Evolutionary conservation across 805 yeast genomes (phyloP), one percentile per base, ranked within the genome.

Genomic region (Pichia phayaonensis): DNA sequence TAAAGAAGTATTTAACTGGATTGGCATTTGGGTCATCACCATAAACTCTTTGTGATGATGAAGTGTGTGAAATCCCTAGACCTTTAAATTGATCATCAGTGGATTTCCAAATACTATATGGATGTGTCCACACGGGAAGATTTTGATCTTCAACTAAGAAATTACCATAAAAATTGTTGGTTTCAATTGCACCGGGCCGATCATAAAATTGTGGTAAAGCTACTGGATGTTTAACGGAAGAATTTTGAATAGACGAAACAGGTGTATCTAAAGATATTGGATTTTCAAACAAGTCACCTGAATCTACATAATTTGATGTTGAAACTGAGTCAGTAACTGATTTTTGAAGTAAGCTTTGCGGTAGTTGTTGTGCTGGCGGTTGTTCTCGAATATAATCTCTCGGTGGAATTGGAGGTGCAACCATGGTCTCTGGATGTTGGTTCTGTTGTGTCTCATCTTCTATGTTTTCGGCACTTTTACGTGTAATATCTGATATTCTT

Each of bases 151-250:
- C 89, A 36, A 87, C 72, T 12, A 86, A 65, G 64, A 87, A 66
- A 65, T 87, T 87, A 38, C 85, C 83, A 63, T 82, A 87, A 60
- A 86, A 87, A 61, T 86, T 86, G 64, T 87, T 87, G 8, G 95
- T 86, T 53, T 83, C 83, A 27, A 83, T 72, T 13, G 70, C 68
- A 6, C 89, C 90, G 16, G 51, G 50, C 38, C 61, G 66, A 34
- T 54, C 51, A 31, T 66, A 69, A 48, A 75, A 80, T 51, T 69
- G 73, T 6, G 84, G 74, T 50, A 75, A 71, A 81, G 85, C 81
- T 8, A 84, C 72, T 10, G 88, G 82, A 60, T 85, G 86, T 2
- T 8, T 10, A 16, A 87, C 86, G 49, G 79, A 80, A 1, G 90
- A 73, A 79, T 50, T 20, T n/a, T 36, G 34, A 15, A 64, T 57